A percentile compares a stretch with the other conserved stretches of the same genome.
Evolutionary conservation across 495 filamentous ascomycete genomes (phyloP).

Genomic region (Glonium stellatum): DNA sequence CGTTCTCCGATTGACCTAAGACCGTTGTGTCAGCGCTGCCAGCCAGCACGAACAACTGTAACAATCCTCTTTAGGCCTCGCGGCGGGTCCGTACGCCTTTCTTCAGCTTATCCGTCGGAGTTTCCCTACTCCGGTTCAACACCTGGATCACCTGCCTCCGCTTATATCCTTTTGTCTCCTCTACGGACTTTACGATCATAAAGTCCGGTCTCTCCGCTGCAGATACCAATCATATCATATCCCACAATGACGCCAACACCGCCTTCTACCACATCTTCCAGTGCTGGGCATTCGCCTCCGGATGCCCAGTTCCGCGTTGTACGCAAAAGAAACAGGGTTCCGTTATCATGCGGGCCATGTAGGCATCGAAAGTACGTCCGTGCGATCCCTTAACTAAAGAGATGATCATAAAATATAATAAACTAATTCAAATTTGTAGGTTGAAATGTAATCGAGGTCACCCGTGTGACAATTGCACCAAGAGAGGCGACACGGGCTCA

Average conservation of each 20-base stretch:
- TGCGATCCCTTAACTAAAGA: not conserved
- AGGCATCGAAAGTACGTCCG: constrained; percentile 80
- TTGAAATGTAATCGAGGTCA: constrained; percentile 90
- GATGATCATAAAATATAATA: constrained; percentile 4
- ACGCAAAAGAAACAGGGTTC: constrained; percentile 88
- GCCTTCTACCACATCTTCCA: constrained; percentile 77
- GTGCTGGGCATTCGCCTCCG: constrained; percentile 73
- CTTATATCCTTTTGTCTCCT: constrained; percentile 1
- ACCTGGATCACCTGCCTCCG: constrained; percentile 1
- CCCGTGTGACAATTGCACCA: constrained; percentile 94
- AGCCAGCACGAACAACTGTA: constrained; percentile 14
- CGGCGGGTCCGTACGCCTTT: not conserved
- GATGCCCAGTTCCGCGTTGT: constrained; percentile 84
- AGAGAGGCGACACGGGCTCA: constrained; percentile 72
- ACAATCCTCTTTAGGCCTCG: not conserved
- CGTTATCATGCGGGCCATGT: constrained; percentile 89
- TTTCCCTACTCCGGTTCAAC: constrained; percentile 9
- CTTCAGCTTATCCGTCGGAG: not conserved
- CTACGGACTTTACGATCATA: constrained; percentile 24
- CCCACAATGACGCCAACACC: constrained; percentile 77
- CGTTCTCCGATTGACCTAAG: constrained; percentile 24
- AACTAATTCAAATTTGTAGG: constrained; percentile 35
- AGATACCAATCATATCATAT: not conserved
- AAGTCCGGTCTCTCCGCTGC: constrained; percentile 23
- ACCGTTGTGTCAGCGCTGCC: constrained; percentile 17